Percentiles rank a stretch among this genome's conserved stretches.
Conservation (phyloP, 441 rosid species). For the Erysimum cheiri region DNA sequence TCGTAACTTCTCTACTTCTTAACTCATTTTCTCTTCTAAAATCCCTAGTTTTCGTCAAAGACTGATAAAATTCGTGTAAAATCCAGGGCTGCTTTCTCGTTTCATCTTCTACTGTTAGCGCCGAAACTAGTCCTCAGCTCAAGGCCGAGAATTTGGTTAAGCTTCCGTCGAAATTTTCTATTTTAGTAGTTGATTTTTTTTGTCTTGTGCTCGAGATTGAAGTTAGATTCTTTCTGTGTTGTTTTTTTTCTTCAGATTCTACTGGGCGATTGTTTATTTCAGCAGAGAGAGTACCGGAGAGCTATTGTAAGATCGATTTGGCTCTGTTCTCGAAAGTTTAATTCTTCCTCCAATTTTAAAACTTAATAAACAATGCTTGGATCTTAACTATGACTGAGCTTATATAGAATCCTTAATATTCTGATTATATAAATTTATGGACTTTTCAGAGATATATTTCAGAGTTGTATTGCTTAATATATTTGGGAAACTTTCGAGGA, state of each 20-base stretch:
- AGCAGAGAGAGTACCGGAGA: conserved; percentile 79
- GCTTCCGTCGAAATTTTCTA: conserved; percentile 1
- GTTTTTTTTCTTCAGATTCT: conserved; percentile 58
- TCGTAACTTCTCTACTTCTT: conserved; percentile 51
- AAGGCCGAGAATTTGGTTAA: conserved; percentile 92
- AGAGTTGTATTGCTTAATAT: not conserved
- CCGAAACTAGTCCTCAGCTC: conserved; percentile 81
- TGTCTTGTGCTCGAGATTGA: not conserved
- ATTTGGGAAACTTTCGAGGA: not conserved
- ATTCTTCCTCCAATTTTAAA: not conserved
- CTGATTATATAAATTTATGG: not conserved
- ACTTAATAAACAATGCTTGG: not conserved
- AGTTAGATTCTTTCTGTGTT: conserved; percentile 18
- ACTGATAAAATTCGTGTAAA: conserved; percentile 9
- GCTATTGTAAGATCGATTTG: conserved; percentile 67
- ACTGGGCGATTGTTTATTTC: conserved; percentile 85
- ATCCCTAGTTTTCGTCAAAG: conserved; percentile 23
- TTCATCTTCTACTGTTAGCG: conserved; percentile 71
- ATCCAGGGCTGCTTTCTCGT: conserved; percentile 85
- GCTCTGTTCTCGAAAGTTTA: not conserved
- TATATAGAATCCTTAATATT: not conserved
- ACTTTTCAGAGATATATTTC: not conserved
- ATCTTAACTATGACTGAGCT: not conserved
- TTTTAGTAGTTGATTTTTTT: not conserved
- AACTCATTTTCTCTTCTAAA: not conserved